phyloP scores from a whole-genome alignment of 2,329 filamentous ascomycete species.

The Cordyceps cateniannulata region DNA sequence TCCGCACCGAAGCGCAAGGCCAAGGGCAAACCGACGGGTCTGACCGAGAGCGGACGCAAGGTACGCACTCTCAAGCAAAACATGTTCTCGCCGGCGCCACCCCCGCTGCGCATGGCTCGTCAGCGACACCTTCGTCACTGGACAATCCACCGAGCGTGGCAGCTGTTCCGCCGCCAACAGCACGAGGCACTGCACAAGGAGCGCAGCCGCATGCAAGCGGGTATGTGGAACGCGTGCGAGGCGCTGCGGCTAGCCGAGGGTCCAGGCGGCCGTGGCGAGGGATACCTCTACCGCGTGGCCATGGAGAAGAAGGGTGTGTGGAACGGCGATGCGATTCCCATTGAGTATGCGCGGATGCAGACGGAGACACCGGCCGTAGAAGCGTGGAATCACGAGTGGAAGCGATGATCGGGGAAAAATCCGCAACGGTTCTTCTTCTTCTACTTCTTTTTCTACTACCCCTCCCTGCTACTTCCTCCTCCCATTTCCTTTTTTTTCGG shows the following conservation, averaged over 20 bases:
- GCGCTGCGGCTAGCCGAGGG: conserved; percentile 60
- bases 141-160: conserved; percentile 97
- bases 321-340: conserved; percentile 65
- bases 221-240: conserved; percentile 82
- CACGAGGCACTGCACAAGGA: conserved; percentile 59
- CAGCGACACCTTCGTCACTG: conserved; percentile 87
- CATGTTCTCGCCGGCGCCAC: conserved; percentile 45
- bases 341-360: conserved; percentile 83
- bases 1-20: conserved; percentile 19
- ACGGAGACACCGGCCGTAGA: conserved; percentile 72
- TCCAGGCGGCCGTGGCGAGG: conserved; percentile 48
- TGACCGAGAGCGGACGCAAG: conserved; percentile 34
- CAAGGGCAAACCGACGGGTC: not conserved
- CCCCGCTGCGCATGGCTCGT: conserved; percentile 81
- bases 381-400: conserved; percentile 95
- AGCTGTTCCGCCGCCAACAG: conserved; percentile 67
- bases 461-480: not conserved
- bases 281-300: conserved; percentile 75
- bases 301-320: conserved; percentile 89
- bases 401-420: conserved; percentile 38
- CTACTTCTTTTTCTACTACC: not conserved
- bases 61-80: conserved; percentile 40
- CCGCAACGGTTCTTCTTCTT: not conserved
- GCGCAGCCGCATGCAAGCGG: conserved; percentile 71
- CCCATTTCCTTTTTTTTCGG: too few species aligned